Percentiles rank a stretch among this genome's conserved stretches.
Conservation (phyloP, 805 yeast species). For the Wickerhamiella musiphila region DNA sequence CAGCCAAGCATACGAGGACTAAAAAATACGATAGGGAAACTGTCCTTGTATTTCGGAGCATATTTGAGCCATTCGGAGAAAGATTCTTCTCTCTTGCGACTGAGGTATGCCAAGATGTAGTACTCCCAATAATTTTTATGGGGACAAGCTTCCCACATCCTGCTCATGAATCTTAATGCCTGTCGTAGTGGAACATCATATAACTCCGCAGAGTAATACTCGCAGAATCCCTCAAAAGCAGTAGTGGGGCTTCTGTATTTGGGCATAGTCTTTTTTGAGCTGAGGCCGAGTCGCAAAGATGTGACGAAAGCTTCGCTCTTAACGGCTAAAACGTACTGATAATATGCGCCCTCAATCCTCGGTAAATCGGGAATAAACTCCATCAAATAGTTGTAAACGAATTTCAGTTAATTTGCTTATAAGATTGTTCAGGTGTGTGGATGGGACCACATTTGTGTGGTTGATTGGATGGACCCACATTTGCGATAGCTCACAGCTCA, state of each 20-base stretch:
- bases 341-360: neutral
- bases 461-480: too few species aligned
- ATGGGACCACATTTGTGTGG: too few species aligned
- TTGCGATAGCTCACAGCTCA: too few species aligned
- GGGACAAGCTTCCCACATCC: conserved; percentile 1
- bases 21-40: neutral
- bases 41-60: neutral
- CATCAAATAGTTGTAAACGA: too few species aligned
- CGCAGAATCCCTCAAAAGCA: neutral
- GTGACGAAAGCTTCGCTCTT: too few species aligned
- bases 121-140: neutral
- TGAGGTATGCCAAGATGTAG: neutral
- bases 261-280: too few species aligned
- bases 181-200: neutral
- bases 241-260: neutral
- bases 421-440: too few species aligned
- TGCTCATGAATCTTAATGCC: neutral
- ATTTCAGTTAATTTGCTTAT: too few species aligned
- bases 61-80: neutral
- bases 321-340: neutral
- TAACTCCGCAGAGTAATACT: neutral
- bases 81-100: neutral
- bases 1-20: too few species aligned
- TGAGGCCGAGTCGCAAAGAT: too few species aligned
- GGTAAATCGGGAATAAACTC: too few species aligned